Evolutionary conservation across 23 red algal species (phyloP).

Genomic region (Gracilariopsis chorda): DNA sequence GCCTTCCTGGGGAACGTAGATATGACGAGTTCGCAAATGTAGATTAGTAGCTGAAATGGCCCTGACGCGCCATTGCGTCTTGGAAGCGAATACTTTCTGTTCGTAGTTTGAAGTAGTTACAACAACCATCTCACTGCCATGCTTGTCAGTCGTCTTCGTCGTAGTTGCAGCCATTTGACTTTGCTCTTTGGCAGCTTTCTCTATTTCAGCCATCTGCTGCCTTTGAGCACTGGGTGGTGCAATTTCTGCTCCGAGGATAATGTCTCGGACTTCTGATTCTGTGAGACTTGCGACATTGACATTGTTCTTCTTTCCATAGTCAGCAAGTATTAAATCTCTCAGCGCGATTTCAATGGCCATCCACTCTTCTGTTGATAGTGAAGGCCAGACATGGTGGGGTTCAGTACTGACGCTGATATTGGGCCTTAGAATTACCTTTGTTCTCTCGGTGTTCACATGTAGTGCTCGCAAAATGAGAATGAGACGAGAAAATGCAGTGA

Average conservation of each 20-base stretch:
- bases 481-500: conserved; percentile 89
- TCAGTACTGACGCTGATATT: conserved; percentile 64
- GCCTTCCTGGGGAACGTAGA: conserved; percentile 77
- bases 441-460: conserved; percentile 79
- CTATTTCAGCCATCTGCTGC: conserved; percentile 94
- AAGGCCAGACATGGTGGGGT: conserved; percentile 91
- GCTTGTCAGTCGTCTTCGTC: conserved; percentile 74
- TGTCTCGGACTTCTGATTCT: conserved; percentile 90
- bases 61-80: conserved; percentile 85
- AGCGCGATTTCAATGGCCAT: conserved; percentile 82
- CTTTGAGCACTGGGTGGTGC: conserved; percentile 79
- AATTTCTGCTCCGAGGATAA: conserved; percentile 94
- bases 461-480: conserved; percentile 87
- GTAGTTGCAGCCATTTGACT: conserved; percentile 86
- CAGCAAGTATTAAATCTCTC: conserved; percentile 84
- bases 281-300: conserved; percentile 94
- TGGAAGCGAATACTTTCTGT: conserved; percentile 81
- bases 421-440: conserved; percentile 82
- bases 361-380: conserved; percentile 82
- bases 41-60: conserved; percentile 87
- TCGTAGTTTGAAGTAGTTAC: conserved; percentile 90
- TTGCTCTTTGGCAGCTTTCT: conserved; percentile 90
- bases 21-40: conserved; percentile 80
- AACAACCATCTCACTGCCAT: conserved; percentile 82
- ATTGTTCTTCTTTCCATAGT: conserved; percentile 99